A percentile compares a stretch with the other conserved stretches of the same genome.
These are phyloP conservation scores for Macadamia integrifolia DNA, from an alignment of 164 flowering plant genomes.

Conservation along the genomic window DNA sequence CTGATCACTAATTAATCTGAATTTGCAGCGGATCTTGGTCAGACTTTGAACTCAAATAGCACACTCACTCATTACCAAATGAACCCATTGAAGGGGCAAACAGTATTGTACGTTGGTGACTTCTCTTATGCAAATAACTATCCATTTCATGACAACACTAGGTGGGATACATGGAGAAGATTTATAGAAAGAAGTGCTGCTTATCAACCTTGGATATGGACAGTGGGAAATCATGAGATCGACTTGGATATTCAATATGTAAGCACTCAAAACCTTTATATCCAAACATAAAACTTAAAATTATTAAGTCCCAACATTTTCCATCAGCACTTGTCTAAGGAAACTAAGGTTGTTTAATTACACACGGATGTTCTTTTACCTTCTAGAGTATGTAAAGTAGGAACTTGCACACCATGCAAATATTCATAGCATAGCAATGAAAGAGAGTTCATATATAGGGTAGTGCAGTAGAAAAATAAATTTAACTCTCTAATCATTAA, in stretches of 20 bases:
- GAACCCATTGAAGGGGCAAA: constrained; percentile 50
- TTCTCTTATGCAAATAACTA: constrained; percentile 73
- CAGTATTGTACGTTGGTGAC: constrained; percentile 66
- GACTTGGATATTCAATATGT: constrained; percentile 63
- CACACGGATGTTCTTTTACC: no score
- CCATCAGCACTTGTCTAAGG: no score
- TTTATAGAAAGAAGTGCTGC: constrained; percentile 70
- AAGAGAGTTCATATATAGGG: no score
- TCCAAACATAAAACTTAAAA: neutral
- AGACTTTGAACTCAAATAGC: constrained; percentile 56
- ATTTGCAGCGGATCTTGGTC: constrained; percentile 77
- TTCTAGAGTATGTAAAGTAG: no score
- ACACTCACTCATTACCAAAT: constrained; percentile 61
- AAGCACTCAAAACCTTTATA: constrained; percentile 10
- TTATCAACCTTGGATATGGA: constrained; percentile 93
- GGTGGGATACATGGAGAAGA: constrained; percentile 89
- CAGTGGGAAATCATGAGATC: constrained; percentile 85
- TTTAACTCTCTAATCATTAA: no score
- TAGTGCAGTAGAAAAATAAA: no score
- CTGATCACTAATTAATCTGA: no score
- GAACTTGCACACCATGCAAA: no score
- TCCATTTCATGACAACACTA: constrained; percentile 55
- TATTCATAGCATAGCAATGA: no score
- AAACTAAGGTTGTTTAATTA: neutral
- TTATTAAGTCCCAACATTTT: no score